Conservation (phyloP, 441 rosid genomes). For the Gossypium davidsonii region DNA sequence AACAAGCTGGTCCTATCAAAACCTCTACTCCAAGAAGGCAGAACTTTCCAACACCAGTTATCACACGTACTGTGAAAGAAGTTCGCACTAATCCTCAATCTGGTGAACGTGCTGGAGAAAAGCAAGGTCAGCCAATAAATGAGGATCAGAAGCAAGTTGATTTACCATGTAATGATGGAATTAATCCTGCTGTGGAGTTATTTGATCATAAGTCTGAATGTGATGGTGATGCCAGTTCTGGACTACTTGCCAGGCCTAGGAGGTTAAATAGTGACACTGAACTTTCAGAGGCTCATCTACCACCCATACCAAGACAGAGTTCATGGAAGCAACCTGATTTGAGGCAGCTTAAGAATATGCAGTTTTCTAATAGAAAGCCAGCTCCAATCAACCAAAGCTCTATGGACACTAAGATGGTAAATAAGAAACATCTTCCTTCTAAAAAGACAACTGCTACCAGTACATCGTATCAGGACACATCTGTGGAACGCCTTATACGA, state of each 20-base stretch:
- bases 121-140: conserved; percentile 27
- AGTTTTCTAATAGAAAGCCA: conserved; percentile 50
- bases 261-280: conserved; percentile 53
- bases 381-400: conserved; percentile 44
- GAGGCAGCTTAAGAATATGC: conserved; percentile 48
- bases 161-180: conserved; percentile 42
- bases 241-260: conserved; percentile 46
- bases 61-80: conserved; percentile 74
- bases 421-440: conserved; percentile 55
- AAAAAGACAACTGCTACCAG: conserved; percentile 47
- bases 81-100: conserved; percentile 39
- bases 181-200: conserved; percentile 32
- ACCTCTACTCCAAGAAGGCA: conserved; percentile 78
- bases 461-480: conserved; percentile 75
- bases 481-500: conserved; percentile 94
- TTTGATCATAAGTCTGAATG: conserved; percentile 51
- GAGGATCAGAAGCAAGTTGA: conserved; percentile 68
- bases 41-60: conserved; percentile 46
- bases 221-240: conserved; percentile 58
- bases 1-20: conserved; percentile 76
- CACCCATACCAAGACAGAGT: conserved; percentile 67
- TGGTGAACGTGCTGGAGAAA: conserved; percentile 53
- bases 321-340: conserved; percentile 80
- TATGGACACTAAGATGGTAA: conserved; percentile 56
- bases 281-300: conserved; percentile 41